phyloP scores from a whole-genome alignment of 1,139 yeast genomes.

The Blastobotrys persicus region DNA sequence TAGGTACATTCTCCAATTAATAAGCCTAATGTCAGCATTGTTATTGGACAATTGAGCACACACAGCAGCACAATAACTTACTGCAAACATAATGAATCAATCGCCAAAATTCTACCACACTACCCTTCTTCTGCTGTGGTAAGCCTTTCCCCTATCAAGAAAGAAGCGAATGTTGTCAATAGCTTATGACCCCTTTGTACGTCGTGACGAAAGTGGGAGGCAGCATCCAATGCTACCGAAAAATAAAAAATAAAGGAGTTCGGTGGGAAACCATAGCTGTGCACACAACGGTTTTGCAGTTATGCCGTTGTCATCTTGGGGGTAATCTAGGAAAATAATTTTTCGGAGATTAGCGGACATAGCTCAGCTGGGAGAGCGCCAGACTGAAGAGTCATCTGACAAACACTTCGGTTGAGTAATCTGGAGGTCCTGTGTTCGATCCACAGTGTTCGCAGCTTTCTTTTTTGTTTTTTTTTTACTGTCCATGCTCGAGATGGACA shows the following conservation, averaged over 20 bases:
- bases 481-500: too few relatives aligned
- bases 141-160: too few relatives aligned
- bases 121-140: too few relatives aligned
- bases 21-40: not conserved
- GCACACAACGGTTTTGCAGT: too few relatives aligned
- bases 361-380: conserved; percentile 26
- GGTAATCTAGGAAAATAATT: not conserved
- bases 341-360: conserved; percentile 17
- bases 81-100: not conserved
- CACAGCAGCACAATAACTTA: not conserved
- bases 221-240: not conserved
- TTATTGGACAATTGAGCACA: not conserved
- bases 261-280: not conserved
- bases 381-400: conserved; percentile 19
- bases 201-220: not conserved
- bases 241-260: not conserved
- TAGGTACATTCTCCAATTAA: not conserved
- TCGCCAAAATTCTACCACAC: too few relatives aligned
- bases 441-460: conserved; percentile 77
- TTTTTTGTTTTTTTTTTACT: too few relatives aligned
- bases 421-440: conserved; percentile 94
- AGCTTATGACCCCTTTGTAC: not conserved
- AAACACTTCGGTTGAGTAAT: conserved; percentile 37
- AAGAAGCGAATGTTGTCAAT: not conserved
- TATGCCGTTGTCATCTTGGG: not conserved